Conservation (phyloP, 208 protist genomes). For the Sergeia podlipaevii region DNA sequence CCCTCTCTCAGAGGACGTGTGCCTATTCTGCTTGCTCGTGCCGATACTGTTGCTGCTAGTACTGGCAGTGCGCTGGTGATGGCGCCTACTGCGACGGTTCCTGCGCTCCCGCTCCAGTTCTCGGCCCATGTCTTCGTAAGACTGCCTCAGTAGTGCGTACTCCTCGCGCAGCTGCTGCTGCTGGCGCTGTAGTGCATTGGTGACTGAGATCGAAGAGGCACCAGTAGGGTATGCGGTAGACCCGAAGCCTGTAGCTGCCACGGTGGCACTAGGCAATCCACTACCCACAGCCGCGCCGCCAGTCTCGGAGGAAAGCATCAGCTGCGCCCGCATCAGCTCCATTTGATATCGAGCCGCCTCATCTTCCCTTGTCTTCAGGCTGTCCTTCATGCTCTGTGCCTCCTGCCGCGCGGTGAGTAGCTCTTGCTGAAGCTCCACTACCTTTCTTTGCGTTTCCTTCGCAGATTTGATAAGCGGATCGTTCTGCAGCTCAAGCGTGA, state of each 20-base stretch:
- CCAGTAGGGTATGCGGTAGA: background rate
- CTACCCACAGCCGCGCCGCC: background rate
- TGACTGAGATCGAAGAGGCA: slow-evolving; percentile 21
- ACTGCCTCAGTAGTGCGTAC: slow-evolving; percentile 36
- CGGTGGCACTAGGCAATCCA: background rate
- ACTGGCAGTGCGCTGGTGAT: slow-evolving; percentile 6
- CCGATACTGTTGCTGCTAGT: slow-evolving; percentile 6
- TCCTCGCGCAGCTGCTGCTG: slow-evolving; percentile 26
- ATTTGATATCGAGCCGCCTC: slow-evolving; percentile 62
- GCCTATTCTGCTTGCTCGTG: slow-evolving; percentile 4
- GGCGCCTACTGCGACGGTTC: slow-evolving; percentile 13
- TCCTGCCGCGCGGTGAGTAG: slow-evolving; percentile 37
- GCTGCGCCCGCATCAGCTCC: slow-evolving; percentile 60
- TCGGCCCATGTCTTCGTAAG: slow-evolving; percentile 49
- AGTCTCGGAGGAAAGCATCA: slow-evolving; percentile 15
- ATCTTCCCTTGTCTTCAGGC: slow-evolving; percentile 61
- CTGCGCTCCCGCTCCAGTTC: slow-evolving; percentile 25
- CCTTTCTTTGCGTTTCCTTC: slow-evolving; percentile 63
- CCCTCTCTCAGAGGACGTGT: too few relatives aligned
- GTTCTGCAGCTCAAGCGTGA: slow-evolving; percentile 86
- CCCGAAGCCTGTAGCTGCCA: background rate
- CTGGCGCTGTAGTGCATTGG: slow-evolving; percentile 16
- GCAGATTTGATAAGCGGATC: slow-evolving; percentile 72
- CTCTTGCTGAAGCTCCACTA: slow-evolving; percentile 63
- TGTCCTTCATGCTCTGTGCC: slow-evolving; percentile 36